These are phyloP conservation scores for Fistulinella prunicolor DNA, from an alignment of 768 basidiomycete species.

Conservation along the genomic window DNA sequence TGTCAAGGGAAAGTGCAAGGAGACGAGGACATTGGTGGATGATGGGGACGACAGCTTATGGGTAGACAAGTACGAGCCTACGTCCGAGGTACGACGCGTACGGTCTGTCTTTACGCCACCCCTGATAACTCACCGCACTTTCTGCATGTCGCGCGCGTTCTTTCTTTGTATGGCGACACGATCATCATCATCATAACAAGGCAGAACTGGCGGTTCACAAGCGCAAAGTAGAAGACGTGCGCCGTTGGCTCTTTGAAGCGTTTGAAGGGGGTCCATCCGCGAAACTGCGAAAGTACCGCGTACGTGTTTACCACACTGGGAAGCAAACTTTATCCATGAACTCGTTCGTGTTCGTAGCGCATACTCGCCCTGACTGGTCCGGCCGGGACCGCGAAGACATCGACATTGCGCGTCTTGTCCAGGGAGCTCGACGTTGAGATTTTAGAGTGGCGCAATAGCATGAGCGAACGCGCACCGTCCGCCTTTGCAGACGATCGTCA, in stretches of 20 bases:
- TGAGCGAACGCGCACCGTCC: conserved; percentile 45
- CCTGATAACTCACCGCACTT: not conserved
- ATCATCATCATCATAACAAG: no score
- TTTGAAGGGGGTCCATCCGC: conserved; percentile 64
- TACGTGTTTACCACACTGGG: conserved; percentile 40
- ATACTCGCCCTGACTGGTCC: conserved; percentile 86
- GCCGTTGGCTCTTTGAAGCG: conserved; percentile 71
- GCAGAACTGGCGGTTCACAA: conserved; percentile 77
- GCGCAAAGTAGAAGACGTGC: conserved; percentile 74
- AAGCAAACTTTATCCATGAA: no score
- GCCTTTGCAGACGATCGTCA: conserved; percentile 15
- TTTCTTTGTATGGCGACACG: no score
- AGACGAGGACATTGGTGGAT: not conserved
- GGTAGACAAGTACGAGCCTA: conserved; percentile 65
- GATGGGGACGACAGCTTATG: conserved; percentile 45
- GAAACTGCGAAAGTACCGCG: conserved; percentile 70
- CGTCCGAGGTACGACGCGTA: conserved; percentile 45
- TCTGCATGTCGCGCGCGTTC: no score
- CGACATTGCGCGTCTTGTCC: conserved; percentile 74
- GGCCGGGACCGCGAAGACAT: conserved; percentile 88
- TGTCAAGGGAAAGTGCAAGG: conserved; percentile 27
- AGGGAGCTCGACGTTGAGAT: conserved; percentile 75
- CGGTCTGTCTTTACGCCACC: not conserved
- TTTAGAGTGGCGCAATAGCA: conserved; percentile 79
- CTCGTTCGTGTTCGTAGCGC: conserved; percentile 51